phyloP scores from a whole-genome alignment of 2,329 filamentous ascomycete genomes.

The Trichophyton simii region DNA sequence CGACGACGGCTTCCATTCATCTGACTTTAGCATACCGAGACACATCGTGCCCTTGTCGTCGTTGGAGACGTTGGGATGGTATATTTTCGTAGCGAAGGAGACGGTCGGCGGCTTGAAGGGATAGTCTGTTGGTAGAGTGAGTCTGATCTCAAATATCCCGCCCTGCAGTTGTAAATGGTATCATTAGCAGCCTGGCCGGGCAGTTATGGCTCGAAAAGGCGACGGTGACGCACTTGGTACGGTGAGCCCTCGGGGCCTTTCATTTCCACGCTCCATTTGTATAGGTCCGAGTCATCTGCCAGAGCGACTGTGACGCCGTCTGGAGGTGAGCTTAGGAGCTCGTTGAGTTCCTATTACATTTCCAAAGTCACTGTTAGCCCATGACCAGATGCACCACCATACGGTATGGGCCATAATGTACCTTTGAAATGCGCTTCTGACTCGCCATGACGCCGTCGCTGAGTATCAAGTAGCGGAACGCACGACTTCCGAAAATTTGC shows the following conservation, averaged over 20 bases:
- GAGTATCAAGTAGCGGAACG: background rate
- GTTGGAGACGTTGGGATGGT: constrained; percentile 90
- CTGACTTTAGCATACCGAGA: constrained; percentile 65
- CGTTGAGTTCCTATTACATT: constrained; percentile 45
- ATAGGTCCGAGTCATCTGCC: constrained; percentile 51
- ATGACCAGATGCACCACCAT: too few species aligned
- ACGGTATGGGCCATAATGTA: background rate
- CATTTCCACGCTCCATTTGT: constrained; percentile 56
- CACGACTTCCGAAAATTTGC: background rate
- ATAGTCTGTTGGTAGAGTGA: constrained; percentile 83
- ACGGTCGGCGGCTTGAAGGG: constrained; percentile 99
- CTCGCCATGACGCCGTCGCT: constrained; percentile 26
- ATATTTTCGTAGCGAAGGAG: constrained; percentile 96
- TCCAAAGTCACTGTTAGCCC: background rate
- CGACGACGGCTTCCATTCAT: constrained; percentile 85
- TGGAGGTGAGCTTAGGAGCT: constrained; percentile 44
- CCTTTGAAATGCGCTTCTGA: constrained; percentile 37
- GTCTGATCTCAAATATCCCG: constrained; percentile 60
- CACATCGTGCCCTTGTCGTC: constrained; percentile 77
- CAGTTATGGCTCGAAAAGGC: background rate
- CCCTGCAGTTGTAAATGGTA: constrained; percentile 33
- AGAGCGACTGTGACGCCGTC: constrained; percentile 45
- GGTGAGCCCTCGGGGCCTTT: constrained; percentile 52
- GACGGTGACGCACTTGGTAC: constrained; percentile 44
- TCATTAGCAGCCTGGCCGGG: background rate